phyloP scores from a whole-genome alignment of 305 asterid species.

The Fraxinus sp. region DNA sequence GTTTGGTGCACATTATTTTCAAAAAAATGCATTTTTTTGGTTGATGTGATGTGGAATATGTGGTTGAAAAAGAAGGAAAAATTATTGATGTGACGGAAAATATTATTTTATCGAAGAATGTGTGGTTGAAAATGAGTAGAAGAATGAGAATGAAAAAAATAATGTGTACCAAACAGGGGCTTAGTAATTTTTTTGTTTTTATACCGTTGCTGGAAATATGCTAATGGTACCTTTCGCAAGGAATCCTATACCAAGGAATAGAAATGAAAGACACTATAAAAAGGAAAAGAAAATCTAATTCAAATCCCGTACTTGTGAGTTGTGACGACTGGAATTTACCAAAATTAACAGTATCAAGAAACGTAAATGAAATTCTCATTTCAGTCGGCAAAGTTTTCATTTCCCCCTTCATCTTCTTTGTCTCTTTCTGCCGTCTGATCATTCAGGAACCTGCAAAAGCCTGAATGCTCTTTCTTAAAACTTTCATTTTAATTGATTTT shows the following conservation, averaged over 20 bases:
- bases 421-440: constrained; percentile 25
- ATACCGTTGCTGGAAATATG: no score
- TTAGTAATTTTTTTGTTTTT: no score
- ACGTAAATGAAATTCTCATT: constrained; percentile 18
- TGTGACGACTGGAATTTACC: neutral
- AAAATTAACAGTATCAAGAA: neutral
- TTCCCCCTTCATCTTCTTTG: constrained; percentile 7
- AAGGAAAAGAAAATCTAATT: neutral
- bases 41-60: no score
- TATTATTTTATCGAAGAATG: no score
- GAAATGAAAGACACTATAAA: neutral
- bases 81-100: no score
- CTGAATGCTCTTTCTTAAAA: neutral
- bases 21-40: no score
- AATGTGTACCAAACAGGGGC: no score
- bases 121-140: no score
- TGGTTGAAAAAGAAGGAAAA: no score
- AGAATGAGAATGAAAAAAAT: no score
- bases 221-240: neutral
- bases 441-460: constrained; percentile 22
- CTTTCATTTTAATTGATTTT: constrained; percentile 12
- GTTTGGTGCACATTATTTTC: no score
- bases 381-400: constrained; percentile 46
- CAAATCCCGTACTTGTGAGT: neutral
- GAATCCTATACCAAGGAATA: neutral